These are phyloP conservation scores for Paecilomyces variotii DNA, from an alignment of 2,329 filamentous ascomycete species.

Conservation along the genomic window DNA sequence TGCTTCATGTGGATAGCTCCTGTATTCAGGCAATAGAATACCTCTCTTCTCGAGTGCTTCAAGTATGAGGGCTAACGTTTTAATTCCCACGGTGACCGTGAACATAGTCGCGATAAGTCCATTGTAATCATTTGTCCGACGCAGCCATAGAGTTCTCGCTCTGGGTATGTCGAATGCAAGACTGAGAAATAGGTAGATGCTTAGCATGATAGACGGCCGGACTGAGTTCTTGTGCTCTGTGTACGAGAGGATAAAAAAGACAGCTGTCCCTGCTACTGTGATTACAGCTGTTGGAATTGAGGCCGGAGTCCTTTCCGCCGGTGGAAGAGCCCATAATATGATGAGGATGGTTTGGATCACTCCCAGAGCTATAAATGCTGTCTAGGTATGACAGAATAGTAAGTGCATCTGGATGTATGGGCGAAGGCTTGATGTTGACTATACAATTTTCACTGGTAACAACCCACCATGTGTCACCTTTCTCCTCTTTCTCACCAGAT, in stretches of 20 bases:
- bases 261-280: conserved; percentile 17
- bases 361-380: conserved; percentile 21
- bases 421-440: conserved; percentile 10
- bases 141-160: conserved; percentile 38
- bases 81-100: conserved; percentile 34
- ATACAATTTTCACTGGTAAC: conserved; percentile 27
- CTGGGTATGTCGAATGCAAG: conserved; percentile 40
- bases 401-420: not conserved
- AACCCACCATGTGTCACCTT: conserved; percentile 27
- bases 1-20: conserved; percentile 5
- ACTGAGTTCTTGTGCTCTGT: conserved; percentile 40
- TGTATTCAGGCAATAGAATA: conserved; percentile 37
- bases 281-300: conserved; percentile 28
- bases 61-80: conserved; percentile 35
- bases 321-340: conserved; percentile 27
- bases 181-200: conserved; percentile 39
- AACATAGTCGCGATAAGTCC: conserved; percentile 33
- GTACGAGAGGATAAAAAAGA: conserved; percentile 36
- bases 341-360: conserved; percentile 31
- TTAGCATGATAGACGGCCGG: conserved; percentile 41
- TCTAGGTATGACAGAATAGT: conserved; percentile 13
- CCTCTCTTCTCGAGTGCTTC: conserved; percentile 40
- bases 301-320: conserved; percentile 22
- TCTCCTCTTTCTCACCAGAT: conserved; percentile 25
- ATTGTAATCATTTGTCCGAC: conserved; percentile 17